These are phyloP conservation scores for Linnemannia elongata DNA, from an alignment of 192 early-diverging fungal genomes.

Conservation along the genomic window DNA sequence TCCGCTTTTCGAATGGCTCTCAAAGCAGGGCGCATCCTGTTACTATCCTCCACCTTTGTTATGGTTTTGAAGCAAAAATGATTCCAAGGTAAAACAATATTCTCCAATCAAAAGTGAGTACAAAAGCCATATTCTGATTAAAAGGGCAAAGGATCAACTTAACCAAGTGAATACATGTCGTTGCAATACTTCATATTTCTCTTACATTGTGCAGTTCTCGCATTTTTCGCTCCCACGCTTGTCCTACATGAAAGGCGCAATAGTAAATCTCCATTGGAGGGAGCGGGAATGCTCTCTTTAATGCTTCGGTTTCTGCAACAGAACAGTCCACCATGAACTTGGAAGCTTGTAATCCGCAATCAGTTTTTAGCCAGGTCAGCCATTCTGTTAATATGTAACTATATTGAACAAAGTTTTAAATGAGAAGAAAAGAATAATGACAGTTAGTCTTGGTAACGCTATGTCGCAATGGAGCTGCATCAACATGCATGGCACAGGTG, in stretches of 20 bases:
- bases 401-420: not conserved
- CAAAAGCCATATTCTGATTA: too few species aligned
- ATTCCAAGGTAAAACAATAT: not conserved
- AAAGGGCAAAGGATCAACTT: too few species aligned
- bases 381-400: conserved; percentile 3
- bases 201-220: conserved; percentile 8
- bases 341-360: conserved; percentile 7
- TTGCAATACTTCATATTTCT: not conserved
- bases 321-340: conserved; percentile 31
- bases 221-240: conserved; percentile 17
- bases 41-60: conserved; percentile 3
- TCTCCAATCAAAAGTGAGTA: not conserved
- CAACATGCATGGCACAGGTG: not conserved
- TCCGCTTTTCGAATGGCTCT: conserved; percentile 15
- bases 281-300: conserved; percentile 8
- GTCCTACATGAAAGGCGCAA: conserved; percentile 15
- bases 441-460: too few species aligned
- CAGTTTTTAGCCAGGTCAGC: conserved; percentile 14
- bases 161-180: too few species aligned
- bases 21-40: conserved; percentile 18
- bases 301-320: conserved; percentile 11
- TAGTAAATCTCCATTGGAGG: conserved; percentile 13
- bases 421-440: not conserved
- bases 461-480: not conserved
- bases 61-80: too few species aligned